Conservation (phyloP, 2,329 filamentous ascomycete genomes). For the Neonectria magnoliae region DNA sequence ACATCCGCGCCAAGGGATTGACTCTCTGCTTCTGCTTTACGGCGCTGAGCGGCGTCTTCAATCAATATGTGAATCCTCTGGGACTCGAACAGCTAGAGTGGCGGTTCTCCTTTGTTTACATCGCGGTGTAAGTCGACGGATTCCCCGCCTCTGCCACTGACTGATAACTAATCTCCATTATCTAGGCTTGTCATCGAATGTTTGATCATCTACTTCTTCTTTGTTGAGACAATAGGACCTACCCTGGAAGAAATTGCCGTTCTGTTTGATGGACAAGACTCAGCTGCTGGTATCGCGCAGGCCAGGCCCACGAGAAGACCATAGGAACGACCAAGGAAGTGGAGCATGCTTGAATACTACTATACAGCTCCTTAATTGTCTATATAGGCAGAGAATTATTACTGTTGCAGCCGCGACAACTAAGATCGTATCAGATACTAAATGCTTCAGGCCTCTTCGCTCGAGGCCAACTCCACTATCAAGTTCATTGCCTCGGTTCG, state of each 20-base stretch:
- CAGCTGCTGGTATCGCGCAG: constrained; percentile 35
- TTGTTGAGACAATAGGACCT: constrained; percentile 37
- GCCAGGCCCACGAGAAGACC: constrained; percentile 33
- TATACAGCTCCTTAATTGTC: too few species aligned
- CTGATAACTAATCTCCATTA: accelerated
- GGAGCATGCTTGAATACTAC: constrained; percentile 27
- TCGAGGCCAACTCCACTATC: too few species aligned
- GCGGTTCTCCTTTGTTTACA: constrained; percentile 40
- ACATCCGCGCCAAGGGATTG: constrained; percentile 39
- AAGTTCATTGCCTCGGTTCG: too few species aligned
- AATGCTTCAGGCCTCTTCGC: too few species aligned
- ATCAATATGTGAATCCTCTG: constrained; percentile 40
- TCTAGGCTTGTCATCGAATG: constrained; percentile 36
- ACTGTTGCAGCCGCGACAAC: too few species aligned
- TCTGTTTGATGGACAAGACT: constrained; percentile 35
- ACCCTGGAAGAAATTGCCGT: constrained; percentile 41
- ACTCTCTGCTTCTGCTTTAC: constrained; percentile 40
- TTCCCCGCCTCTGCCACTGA: accelerated
- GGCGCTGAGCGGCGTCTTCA: constrained; percentile 36
- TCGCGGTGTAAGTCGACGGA: constrained; percentile 33
- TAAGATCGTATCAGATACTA: too few species aligned
- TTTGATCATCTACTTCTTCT: constrained; percentile 40
- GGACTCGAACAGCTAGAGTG: constrained; percentile 35
- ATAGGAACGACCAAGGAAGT: constrained; percentile 23
- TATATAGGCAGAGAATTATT: too few species aligned